Percentiles rank a stretch among this genome's conserved stretches.
Conservation (phyloP, 2,329 filamentous ascomycete species). For the Fusarium coicis region DNA sequence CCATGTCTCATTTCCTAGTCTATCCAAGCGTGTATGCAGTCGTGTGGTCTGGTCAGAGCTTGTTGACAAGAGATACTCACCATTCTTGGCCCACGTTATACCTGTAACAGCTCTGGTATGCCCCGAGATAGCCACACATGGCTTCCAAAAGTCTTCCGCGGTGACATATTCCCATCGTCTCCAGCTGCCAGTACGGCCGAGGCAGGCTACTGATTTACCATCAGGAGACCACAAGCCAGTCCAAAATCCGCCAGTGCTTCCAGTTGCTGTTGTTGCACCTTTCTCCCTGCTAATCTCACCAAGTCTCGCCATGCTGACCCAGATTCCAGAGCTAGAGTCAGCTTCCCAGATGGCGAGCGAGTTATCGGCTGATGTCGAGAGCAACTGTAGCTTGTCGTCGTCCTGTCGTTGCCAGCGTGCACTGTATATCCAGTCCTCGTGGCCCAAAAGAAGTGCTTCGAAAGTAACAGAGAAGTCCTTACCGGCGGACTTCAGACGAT, state of each 20-base stretch:
- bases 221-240: slow-evolving; percentile 90
- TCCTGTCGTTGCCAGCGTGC: slow-evolving; percentile 74
- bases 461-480: slow-evolving; percentile 86
- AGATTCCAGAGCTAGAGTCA: slow-evolving; percentile 85
- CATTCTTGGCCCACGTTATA: slow-evolving; percentile 84
- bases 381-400: slow-evolving; percentile 71
- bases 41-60: slow-evolving; percentile 93
- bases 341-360: slow-evolving; percentile 93
- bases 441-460: slow-evolving; percentile 90
- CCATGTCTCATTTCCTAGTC: slow-evolving; percentile 70
- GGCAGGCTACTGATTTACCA: slow-evolving; percentile 78
- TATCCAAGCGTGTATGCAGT: slow-evolving; percentile 83
- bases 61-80: slow-evolving; percentile 88
- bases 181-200: slow-evolving; percentile 95
- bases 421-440: slow-evolving; percentile 99
- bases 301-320: slow-evolving; percentile 85
- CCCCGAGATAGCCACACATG: slow-evolving; percentile 81
- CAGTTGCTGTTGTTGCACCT: slow-evolving; percentile 94
- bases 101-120: slow-evolving; percentile 86
- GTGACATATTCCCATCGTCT: slow-evolving; percentile 79
- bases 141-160: slow-evolving; percentile 76
- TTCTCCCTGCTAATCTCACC: slow-evolving; percentile 96
- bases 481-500: slow-evolving; percentile 72
- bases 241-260: slow-evolving; percentile 97
- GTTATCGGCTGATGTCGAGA: slow-evolving; percentile 95